phyloP scores from a whole-genome alignment of 2,329 filamentous ascomycete genomes.

The Cytospora chrysosperma region DNA sequence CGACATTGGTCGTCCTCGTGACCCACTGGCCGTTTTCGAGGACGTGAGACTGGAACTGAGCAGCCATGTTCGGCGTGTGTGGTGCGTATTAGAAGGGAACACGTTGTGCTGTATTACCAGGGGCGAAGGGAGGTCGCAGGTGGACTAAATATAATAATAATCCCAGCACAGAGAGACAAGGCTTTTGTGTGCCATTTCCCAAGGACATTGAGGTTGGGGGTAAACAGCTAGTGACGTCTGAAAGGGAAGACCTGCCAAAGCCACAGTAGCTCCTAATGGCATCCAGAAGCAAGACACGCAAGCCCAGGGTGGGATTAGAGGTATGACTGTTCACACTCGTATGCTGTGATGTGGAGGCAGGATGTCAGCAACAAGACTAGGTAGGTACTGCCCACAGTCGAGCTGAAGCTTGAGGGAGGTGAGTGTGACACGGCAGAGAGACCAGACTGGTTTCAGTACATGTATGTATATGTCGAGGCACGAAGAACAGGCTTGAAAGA shows the following conservation, averaged over 20 bases:
- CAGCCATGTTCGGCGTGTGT: conserved; percentile 39
- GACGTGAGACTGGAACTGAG: conserved; percentile 58
- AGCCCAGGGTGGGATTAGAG: conserved; percentile 1
- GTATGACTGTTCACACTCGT: neutral
- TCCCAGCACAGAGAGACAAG: neutral
- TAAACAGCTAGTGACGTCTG: conserved; percentile 14
- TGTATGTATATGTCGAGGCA: neutral
- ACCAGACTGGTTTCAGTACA: neutral
- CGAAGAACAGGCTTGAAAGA: neutral
- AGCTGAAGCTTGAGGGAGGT: neutral
- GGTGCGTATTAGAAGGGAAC: conserved; percentile 9
- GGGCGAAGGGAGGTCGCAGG: conserved; percentile 14
- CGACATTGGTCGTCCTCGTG: conserved; percentile 49
- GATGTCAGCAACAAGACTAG: neutral
- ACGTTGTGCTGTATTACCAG: conserved; percentile 12
- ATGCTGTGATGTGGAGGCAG: neutral
- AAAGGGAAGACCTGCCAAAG: neutral
- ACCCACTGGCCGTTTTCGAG: conserved; percentile 57
- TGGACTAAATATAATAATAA: conserved; percentile 15
- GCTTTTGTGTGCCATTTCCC: conserved; percentile 15
- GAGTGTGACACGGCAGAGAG: neutral
- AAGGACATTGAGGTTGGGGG: conserved; percentile 7
- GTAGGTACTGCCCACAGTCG: neutral
- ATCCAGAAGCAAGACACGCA: conserved; percentile 5
- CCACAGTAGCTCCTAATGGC: conserved; percentile 2